Evolutionary conservation across 2,329 filamentous ascomycete species (phyloP), one percentile per base, ranked within the genome.

Genomic region (Nothopassalora personata): DNA sequence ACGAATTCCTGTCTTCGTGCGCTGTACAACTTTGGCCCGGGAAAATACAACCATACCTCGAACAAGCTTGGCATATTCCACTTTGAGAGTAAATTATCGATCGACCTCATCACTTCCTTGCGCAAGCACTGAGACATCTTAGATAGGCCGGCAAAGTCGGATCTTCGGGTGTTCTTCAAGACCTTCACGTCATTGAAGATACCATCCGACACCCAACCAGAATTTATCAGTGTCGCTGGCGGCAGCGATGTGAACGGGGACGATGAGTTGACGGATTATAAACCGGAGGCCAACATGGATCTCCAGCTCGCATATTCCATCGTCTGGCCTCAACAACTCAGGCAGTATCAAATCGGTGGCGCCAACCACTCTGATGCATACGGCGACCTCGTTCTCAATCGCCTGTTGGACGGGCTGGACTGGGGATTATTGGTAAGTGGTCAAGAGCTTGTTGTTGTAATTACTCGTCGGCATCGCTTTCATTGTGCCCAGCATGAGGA

Each of bases 1-100:
- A 60, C 61, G 31, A 60, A 62, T 33, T 67, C 64, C 45, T 70
- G 66, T 53, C 51, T 68, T 47, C 61, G 66, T 36, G 65, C 60
- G 10, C 51, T 68, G 5, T 61, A 66, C 54, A 64, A 67, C 11
- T 55, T 67, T 56, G 52, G 59, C 23, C 33, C 27, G 19, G 56
- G 64, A 31, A 64, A 63, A 18, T 61, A 64, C 58, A 62, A 59
- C 47, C 54, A 66, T 49, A 48, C 53, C 8, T 59, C 56, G 18
- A 67, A 67, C 34, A 39, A 62, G 54, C 57, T 68, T 18, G 67
- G 67, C 46, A 58, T 69, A 36, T 60, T 57, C n/a, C 65, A 69
- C 11, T 43, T 3, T 15, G 2, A 43, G 11, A n/a, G 36, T 43
- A 15, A 43, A n/a, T n/a, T n/a, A n/a, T n/a, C n/a, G n/a, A n/a